Conservation (phyloP, 345 rosid genomes). For the Populus euphratica region DNA sequence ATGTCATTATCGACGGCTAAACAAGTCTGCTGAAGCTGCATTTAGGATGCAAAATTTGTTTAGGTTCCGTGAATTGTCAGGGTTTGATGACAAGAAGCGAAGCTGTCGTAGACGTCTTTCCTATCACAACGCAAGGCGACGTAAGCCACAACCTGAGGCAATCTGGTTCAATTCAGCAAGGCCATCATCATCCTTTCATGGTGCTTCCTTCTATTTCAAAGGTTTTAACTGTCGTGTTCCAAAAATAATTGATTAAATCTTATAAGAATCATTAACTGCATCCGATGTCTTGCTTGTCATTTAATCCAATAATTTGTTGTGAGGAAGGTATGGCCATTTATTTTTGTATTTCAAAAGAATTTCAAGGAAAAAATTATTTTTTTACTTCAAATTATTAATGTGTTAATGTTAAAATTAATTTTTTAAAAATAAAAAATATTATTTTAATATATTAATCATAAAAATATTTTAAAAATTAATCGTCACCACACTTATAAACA, state of each 20-base stretch:
- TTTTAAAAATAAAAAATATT: no score
- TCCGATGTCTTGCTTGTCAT: neutral
- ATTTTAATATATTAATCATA: no score
- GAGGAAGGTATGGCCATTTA: no score
- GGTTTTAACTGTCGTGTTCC: neutral
- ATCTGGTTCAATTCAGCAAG: neutral
- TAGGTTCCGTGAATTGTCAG: neutral
- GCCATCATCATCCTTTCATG: neutral
- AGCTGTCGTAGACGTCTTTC: neutral
- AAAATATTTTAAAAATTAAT: no score
- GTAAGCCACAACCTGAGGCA: neutral
- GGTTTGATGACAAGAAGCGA: neutral
- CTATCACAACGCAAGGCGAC: neutral
- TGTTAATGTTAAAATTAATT: no score
- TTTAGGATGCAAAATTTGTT: no score
- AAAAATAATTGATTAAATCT: neutral
- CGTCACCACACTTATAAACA: rapidly evolving
- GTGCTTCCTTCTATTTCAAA: neutral
- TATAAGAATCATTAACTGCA: neutral
- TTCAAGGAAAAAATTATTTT: no score
- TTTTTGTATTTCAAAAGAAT: no score
- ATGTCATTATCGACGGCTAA: neutral
- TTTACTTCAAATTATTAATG: no score
- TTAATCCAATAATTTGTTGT: no score
- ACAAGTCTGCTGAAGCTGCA: neutral